Evolutionary conservation across 371 early-diverging fungal species (phyloP), one percentile per base, ranked within the genome.

Genomic region (Lichtheimia ramosa): DNA sequence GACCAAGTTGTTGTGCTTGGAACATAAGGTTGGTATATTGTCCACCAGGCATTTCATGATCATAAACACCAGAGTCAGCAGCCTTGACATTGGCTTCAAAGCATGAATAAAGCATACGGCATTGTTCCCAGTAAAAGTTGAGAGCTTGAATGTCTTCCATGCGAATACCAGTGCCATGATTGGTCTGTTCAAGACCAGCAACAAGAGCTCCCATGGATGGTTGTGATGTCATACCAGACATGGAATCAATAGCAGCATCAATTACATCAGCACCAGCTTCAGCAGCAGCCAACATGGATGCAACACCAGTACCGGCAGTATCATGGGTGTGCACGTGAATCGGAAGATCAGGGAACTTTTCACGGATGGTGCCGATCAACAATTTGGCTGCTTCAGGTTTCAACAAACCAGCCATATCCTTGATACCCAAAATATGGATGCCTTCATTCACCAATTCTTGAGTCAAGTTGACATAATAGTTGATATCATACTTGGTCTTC

Each of bases 261-360:
- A 97, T 82, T 43, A 96, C 84, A 74, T 97, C 97, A 52, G 95
- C 96, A 57, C 96, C 96, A 20, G 96, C 96, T 50, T 88, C 92
- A 4, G 92, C 93, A n/a, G 90, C 89, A 34, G 94, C 96, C 71
- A 96, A 73, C 93, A 94, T 94, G 25, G 91, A 88, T n/a, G 97
- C 96, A 43, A 97, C 92, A 71, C 96, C 97, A 1, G 96, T 96
- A 63, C 96, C 95, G 15, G 96, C 96, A 12, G 96, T 97, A 73
- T 97, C 96, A 78, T 97, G 96, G 4, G 96, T 96, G 82, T 96
- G 96, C 40, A 97, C 88, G 70, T 96, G 97, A 63, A 97, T 95
- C 10, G 93, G 94, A 18, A 97, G 77, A 60, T 92, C 86, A 15
- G 96, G 97, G 85, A 92, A 92, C 49, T 84, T 84, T 62, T 83